phyloP scores from a whole-genome alignment of 208 protist species.

The Angomonas ambiguus region DNA sequence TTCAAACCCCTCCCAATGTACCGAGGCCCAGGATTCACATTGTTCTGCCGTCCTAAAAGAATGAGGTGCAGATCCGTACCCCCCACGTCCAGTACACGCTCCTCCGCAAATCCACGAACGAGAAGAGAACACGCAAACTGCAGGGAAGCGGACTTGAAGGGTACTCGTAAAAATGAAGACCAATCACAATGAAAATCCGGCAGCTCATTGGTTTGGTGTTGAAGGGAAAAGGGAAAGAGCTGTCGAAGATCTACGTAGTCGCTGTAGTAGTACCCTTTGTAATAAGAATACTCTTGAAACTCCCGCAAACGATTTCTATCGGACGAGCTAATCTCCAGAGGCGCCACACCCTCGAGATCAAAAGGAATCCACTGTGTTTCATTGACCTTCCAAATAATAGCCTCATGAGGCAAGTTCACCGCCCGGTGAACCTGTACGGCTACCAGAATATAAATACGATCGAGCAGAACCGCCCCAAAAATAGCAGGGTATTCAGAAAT shows the following conservation, averaged over 20 bases:
- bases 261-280: conserved; percentile 82
- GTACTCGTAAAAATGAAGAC: conserved; percentile 53
- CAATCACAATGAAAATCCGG: conserved; percentile 73
- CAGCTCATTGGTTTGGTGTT: conserved; percentile 6
- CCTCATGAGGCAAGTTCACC: conserved; percentile 45
- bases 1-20: conserved; percentile 83
- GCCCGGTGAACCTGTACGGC: conserved; percentile 36
- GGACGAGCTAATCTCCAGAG: conserved; percentile 31
- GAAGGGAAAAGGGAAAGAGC: conserved; percentile 68
- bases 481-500: conserved; percentile 57
- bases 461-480: conserved; percentile 70
- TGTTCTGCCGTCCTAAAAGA: conserved; percentile 69
- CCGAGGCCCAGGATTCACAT: conserved; percentile 77
- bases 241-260: conserved; percentile 63
- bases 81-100: conserved; percentile 33
- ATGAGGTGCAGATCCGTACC: conserved; percentile 48
- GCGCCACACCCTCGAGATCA: conserved; percentile 48
- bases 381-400: conserved; percentile 47
- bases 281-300: conserved; percentile 62
- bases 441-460: conserved; percentile 79
- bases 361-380: conserved; percentile 76
- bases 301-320: conserved; percentile 61
- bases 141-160: conserved; percentile 38
- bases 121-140: conserved; percentile 49
- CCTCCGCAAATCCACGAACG: conserved; percentile 68